A percentile compares a stretch with the other conserved stretches of the same genome.
These are phyloP conservation scores for Cryptosporidium felis DNA, from an alignment of 169 alveolate species.

Conservation along the genomic window DNA sequence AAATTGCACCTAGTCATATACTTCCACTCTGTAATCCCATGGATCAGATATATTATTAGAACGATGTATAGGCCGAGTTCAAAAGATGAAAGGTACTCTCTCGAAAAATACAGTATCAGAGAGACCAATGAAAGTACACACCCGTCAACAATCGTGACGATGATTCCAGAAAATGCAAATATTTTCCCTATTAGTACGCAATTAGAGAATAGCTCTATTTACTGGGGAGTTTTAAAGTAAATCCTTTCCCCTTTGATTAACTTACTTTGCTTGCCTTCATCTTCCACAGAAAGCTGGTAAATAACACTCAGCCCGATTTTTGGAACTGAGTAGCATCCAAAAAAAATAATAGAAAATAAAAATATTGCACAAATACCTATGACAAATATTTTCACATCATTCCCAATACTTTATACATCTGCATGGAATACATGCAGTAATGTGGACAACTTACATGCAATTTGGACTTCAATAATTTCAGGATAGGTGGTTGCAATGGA, in stretches of 20 bases:
- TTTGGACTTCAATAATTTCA: neutral
- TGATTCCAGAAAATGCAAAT: slow-evolving; percentile 37
- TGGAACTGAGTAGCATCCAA: slow-evolving; percentile 41
- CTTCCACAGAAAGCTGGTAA: slow-evolving; percentile 1
- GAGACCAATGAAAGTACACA: neutral
- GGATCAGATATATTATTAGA: slow-evolving; percentile 14
- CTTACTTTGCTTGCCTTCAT: slow-evolving; percentile 28
- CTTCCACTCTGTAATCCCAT: slow-evolving; percentile 32
- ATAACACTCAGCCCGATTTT: slow-evolving; percentile 30
- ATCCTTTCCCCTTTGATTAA: neutral
- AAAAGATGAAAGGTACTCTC: neutral
- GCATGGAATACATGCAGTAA: neutral
- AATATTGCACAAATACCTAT: neutral
- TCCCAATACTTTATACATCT: neutral
- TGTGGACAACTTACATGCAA: slow-evolving; percentile 26
- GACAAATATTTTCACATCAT: neutral
- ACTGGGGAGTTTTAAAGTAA: neutral
- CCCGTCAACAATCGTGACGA: slow-evolving; percentile 38
- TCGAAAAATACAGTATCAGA: neutral
- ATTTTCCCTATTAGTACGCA: slow-evolving; percentile 43
- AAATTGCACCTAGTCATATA: slow-evolving; percentile 4
- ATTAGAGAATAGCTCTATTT: too few relatives aligned
- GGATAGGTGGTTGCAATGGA: neutral
- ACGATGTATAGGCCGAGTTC: neutral
- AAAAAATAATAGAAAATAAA: slow-evolving; percentile 14